Conservation (phyloP, 192 early-diverging fungal genomes). For the Podochytrium sp. region DNA sequence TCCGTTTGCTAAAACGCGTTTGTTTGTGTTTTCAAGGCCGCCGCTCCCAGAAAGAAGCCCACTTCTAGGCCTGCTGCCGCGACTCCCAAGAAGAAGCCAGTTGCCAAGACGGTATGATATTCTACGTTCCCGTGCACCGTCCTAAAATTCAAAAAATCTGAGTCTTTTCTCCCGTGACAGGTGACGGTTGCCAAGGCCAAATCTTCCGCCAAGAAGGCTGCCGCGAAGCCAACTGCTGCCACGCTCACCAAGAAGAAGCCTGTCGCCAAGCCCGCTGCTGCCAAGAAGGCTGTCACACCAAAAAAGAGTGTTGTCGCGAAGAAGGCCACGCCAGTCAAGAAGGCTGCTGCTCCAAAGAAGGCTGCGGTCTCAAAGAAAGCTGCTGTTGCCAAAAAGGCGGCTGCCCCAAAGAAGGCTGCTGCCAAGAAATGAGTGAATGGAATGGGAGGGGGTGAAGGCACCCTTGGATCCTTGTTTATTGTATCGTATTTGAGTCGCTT, state of each 20-base stretch:
- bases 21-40: no score
- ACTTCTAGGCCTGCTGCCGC: conserved; percentile 4
- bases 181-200: conserved; percentile 6
- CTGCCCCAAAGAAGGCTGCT: not conserved
- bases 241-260: conserved; percentile 46
- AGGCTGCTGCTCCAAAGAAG: conserved; percentile 58
- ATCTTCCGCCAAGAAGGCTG: conserved; percentile 21
- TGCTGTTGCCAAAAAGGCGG: not conserved
- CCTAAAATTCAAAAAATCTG: not conserved
- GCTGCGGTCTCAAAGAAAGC: not conserved
- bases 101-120: not conserved
- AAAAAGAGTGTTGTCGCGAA: conserved; percentile 28
- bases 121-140: not conserved
- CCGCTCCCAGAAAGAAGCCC: conserved; percentile 49
- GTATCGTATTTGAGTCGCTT: no score
- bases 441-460: no score
- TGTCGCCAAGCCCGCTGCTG: not conserved
- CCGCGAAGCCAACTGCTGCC: conserved; percentile 15
- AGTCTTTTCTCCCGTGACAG: no score
- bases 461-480: no score
- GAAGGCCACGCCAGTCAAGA: conserved; percentile 49
- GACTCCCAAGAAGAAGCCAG: not conserved
- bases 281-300: conserved; percentile 4
- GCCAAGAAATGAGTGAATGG: no score
- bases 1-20: no score